A percentile compares a stretch with the other conserved stretches of the same genome.
phyloP scores from a whole-genome alignment of 768 basidiomycete species.

The Pleurotus giganteus region DNA sequence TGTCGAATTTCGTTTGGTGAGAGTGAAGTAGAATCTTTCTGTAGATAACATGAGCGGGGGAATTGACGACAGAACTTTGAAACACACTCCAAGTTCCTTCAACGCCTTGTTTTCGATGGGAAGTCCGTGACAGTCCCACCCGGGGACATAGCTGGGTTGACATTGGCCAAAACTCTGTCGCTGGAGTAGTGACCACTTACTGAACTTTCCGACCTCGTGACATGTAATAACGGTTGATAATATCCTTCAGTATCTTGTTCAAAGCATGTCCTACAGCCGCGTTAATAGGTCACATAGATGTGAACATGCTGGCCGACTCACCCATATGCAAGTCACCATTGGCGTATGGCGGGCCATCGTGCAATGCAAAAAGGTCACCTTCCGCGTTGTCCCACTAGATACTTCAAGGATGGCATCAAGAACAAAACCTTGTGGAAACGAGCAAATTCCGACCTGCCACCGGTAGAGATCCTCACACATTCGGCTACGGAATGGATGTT shows the following conservation, averaged over 20 bases:
- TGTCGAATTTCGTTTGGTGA: constrained; percentile 60
- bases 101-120: constrained; percentile 96
- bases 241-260: constrained; percentile 96
- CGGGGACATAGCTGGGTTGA: constrained; percentile 76
- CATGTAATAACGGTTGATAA: constrained; percentile 88
- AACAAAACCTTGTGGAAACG: not conserved
- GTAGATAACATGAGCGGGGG: constrained; percentile 6
- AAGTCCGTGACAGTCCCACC: constrained; percentile 98
- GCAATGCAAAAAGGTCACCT: constrained; percentile 77
- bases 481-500: constrained; percentile 52
- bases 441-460: constrained; percentile 60
- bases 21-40: constrained; percentile 60
- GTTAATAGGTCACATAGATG: not conserved
- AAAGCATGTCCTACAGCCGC: constrained; percentile 76
- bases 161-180: constrained; percentile 3
- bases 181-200: constrained; percentile 41
- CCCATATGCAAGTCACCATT: constrained; percentile 97
- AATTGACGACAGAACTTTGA: not conserved
- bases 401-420: constrained; percentile 9
- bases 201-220: constrained; percentile 75
- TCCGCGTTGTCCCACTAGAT: constrained; percentile 61
- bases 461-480: constrained; percentile 76
- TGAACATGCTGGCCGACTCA: constrained; percentile 27
- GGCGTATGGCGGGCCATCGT: constrained; percentile 97
- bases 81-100: constrained; percentile 63